Evolutionary conservation across 441 rosid genomes (phyloP), one percentile per base, ranked within the genome.

Genomic region (Corymbia calophylla): DNA sequence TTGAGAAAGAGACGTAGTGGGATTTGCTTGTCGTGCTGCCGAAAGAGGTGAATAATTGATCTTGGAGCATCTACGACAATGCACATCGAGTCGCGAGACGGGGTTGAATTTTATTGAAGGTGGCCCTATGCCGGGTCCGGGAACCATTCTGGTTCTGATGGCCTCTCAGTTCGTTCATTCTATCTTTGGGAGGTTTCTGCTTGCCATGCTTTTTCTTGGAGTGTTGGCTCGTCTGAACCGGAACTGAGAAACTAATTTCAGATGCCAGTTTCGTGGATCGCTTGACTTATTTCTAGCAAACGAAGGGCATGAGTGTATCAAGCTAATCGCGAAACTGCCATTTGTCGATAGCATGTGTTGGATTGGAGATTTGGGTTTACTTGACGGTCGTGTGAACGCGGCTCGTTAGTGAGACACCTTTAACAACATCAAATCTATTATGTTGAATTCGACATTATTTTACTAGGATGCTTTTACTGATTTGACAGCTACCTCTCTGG

Each of bases 201-300:
- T 18, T 5, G 81, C 1, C 81, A 9, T 5, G 13, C 2, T 3
- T 11, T 35, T 3, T 11, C 19, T 19, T 11, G 7, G 1, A 2
- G 14, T 19, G 27, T 32, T 44, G 9, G 29, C 49, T 10, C 27
- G 27, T 35, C 16, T 70, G 0, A 39, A 70, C 0, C 14, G 13
- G 2, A 35, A 21, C 8, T 6, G 1, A 35, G 14, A 70, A 7
- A 18, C 1, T 0, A 18, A 32, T 64, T n/a, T 64, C 21, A n/a
- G 5, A n/a, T 2, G 1, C 39, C 11, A 3, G 0, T 64, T 64
- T 64, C 14, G 73, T n/a, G 73, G 73, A 64, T 64, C 4, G 19
- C 35, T 64, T 5, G 21, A n/a, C 35, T 64, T 1, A 15, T 64
- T n/a, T 64, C 73, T 64, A n/a, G 2, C 35, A n/a, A 14, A 64